Evolutionary conservation across 208 protist genomes (phyloP).

Genomic region (Phytomonas serpens): DNA sequence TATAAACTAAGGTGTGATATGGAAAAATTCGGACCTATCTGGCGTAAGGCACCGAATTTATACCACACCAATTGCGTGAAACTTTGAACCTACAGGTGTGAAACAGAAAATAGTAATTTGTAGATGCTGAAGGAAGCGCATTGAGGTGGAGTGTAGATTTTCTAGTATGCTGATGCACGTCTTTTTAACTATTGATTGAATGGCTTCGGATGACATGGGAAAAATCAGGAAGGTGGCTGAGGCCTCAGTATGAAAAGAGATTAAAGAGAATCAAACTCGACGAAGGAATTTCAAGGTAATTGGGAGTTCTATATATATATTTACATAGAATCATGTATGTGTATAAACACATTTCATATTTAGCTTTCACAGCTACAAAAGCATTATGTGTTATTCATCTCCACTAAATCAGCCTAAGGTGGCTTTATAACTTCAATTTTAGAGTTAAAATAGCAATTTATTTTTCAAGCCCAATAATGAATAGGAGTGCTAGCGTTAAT

Average conservation of each 20-base stretch:
- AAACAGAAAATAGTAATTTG: not conserved
- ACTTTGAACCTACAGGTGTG: not conserved
- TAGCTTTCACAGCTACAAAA: not conserved
- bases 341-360: not conserved
- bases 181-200: not conserved
- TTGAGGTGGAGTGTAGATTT: not conserved
- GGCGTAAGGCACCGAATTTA: not conserved
- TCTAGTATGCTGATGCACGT: not conserved
- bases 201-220: not conserved
- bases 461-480: not conserved
- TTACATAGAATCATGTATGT: not conserved
- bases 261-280: not conserved
- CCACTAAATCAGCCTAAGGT: not conserved
- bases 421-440: not conserved
- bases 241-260: not conserved
- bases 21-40: not conserved
- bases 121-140: not conserved
- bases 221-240: not conserved
- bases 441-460: not conserved
- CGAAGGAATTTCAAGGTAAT: not conserved
- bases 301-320: not conserved
- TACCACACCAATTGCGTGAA: not conserved
- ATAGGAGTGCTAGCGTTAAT: not conserved
- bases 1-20: not conserved
- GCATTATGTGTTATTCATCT: not conserved